Conservation (phyloP, 2,329 filamentous ascomycete genomes). For the Aspergillus chevalieri region DNA sequence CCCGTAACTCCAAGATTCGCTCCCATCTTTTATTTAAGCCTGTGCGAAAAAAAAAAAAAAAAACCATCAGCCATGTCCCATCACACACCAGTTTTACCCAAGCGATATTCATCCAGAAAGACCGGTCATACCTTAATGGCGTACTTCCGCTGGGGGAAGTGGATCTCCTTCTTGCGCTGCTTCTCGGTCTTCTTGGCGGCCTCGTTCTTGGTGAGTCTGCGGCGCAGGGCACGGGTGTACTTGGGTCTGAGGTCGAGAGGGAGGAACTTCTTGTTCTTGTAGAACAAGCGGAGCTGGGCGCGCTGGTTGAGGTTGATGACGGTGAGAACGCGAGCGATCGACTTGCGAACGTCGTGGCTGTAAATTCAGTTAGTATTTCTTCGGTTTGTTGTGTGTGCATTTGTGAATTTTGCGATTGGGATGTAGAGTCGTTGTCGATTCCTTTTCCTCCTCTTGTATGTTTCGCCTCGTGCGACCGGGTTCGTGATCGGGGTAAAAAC, state of each 20-base stretch:
- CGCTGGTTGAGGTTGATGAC: constrained; percentile 99
- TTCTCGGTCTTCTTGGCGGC: constrained; percentile 78
- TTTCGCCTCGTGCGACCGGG: constrained; percentile 1
- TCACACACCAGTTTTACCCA: constrained; percentile 3
- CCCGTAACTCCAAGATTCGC: constrained; percentile 24
- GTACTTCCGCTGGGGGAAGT: constrained; percentile 98
- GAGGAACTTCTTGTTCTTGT: constrained; percentile 99
- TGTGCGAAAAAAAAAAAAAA: constrained; percentile 6
- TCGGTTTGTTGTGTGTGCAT: neutral
- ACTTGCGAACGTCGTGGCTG: constrained; percentile 99
- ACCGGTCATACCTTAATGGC: constrained; percentile 84
- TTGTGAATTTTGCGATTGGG: neutral
- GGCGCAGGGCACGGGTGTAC: constrained; percentile 96
- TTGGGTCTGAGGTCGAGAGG: constrained; percentile 97
- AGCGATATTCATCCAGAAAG: neutral
- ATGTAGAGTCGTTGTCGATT: constrained; percentile 1
- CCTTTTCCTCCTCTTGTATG: constrained; percentile 2
- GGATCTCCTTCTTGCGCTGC: constrained; percentile 89
- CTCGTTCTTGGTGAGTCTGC: constrained; percentile 89
- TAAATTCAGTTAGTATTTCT: constrained; percentile 23
- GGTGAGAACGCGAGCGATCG: constrained; percentile 96
- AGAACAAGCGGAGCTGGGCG: constrained; percentile 95
- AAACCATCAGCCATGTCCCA: constrained; percentile 5
- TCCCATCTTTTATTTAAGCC: constrained; percentile 23
- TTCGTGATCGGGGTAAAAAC: neutral